Conservation (phyloP, 176 grass and related monocot genomes). For the Phoenix dactylifera region DNA sequence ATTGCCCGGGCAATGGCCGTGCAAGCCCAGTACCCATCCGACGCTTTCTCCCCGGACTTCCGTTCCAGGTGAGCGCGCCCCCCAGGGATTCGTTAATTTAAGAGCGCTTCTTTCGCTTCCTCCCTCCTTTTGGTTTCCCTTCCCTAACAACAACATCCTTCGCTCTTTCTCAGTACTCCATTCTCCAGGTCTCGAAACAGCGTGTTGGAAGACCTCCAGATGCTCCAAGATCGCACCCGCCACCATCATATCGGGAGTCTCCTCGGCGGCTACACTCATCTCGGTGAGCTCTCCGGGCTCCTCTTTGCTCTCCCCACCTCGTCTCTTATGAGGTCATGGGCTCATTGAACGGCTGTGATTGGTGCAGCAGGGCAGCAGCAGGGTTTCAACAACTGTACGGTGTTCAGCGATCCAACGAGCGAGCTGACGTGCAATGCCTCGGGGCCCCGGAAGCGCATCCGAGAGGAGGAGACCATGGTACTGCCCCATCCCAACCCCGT, state of each 20-base stretch:
- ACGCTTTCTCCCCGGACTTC: constrained; percentile 29
- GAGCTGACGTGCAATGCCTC: constrained; percentile 1
- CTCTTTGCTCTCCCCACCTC: too few relatives aligned
- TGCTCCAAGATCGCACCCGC: not conserved
- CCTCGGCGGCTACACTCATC: not conserved
- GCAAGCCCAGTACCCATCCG: constrained; percentile 33
- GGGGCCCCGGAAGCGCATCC: not conserved
- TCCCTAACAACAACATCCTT: not conserved
- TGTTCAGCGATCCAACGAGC: constrained; percentile 1
- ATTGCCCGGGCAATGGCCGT: constrained; percentile 26
- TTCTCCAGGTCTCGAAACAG: not conserved
- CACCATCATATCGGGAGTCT: too few relatives aligned
- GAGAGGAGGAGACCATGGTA: not conserved
- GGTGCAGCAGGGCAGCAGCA: too few relatives aligned
- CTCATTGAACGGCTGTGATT: too few relatives aligned
- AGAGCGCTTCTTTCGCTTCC: not conserved
- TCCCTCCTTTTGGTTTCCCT: not conserved
- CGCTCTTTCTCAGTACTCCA: not conserved
- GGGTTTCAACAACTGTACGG: not conserved
- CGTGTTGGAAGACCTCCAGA: constrained; percentile 1
- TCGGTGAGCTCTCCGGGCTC: not conserved
- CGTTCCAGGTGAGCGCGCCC: not conserved
- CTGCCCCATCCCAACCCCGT: not conserved
- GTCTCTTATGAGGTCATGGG: too few relatives aligned
- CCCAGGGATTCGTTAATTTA: too few relatives aligned